Evolutionary conservation across 2,329 filamentous ascomycete species (phyloP).

Genomic region (Sporothrix schenckii): DNA sequence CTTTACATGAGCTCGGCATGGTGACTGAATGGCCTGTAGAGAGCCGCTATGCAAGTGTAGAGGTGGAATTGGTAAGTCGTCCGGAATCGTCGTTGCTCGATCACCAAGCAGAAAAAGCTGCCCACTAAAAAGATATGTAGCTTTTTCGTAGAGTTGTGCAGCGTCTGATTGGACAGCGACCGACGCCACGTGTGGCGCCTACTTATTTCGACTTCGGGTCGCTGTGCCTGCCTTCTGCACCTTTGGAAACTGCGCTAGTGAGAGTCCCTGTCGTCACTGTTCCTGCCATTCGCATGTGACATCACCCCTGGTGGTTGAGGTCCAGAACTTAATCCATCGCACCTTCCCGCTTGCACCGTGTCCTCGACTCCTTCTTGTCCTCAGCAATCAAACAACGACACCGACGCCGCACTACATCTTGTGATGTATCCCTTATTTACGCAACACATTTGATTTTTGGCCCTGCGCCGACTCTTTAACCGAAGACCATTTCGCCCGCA

Average conservation of each 20-base stretch:
- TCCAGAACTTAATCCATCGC: neutral
- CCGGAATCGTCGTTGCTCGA: slow-evolving; percentile 19
- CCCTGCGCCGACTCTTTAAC: neutral
- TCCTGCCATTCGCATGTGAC: slow-evolving; percentile 22
- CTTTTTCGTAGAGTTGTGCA: neutral
- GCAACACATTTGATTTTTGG: neutral
- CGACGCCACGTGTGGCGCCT: slow-evolving; percentile 25
- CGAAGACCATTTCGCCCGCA: neutral
- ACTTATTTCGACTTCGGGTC: neutral
- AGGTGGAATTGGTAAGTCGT: slow-evolving; percentile 18
- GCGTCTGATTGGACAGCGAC: neutral
- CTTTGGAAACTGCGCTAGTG: slow-evolving; percentile 8
- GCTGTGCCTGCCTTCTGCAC: neutral
- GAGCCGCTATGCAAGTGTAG: neutral
- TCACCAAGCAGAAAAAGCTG: slow-evolving; percentile 15
- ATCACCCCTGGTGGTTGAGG: slow-evolving; percentile 15
- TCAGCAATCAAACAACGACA: neutral
- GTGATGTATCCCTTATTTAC: neutral
- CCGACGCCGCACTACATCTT: neutral
- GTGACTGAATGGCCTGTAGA: slow-evolving; percentile 1
- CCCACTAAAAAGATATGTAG: neutral
- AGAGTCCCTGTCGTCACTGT: neutral
- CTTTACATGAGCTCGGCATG: slow-evolving; percentile 94
- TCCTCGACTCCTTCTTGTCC: neutral
- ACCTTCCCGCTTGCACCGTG: neutral